phyloP scores from a whole-genome alignment of 2,329 filamentous ascomycete species.

The Plenodomus lindquistii region DNA sequence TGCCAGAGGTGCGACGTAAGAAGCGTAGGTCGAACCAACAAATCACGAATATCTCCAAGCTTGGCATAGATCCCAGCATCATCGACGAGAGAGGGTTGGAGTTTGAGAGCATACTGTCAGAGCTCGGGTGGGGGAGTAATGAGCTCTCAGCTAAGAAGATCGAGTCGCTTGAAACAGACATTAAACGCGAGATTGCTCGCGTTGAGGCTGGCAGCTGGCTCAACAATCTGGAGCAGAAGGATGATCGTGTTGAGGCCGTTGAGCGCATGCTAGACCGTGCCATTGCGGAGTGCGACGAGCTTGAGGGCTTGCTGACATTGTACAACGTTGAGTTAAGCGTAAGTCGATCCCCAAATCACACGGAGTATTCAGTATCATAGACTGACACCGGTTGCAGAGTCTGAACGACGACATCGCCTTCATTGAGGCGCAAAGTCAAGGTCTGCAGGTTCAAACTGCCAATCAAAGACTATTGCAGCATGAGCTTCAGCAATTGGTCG shows the following conservation, averaged over 20 bases:
- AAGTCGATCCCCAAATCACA: not conserved
- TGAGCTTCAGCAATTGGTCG: constrained; percentile 85
- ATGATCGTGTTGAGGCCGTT: constrained; percentile 85
- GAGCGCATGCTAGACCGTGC: constrained; percentile 83
- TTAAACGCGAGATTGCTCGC: constrained; percentile 85
- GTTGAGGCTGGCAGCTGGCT: constrained; percentile 94
- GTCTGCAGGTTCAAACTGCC: constrained; percentile 92
- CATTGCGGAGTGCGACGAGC: constrained; percentile 93
- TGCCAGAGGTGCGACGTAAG: constrained; percentile 58
- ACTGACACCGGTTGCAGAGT: constrained; percentile 59
- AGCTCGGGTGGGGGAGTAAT: constrained; percentile 86
- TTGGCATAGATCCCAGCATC: constrained; percentile 78
- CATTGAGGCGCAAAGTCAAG: constrained; percentile 96
- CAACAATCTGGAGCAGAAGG: constrained; percentile 78
- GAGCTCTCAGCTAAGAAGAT: constrained; percentile 75
- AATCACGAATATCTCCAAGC: constrained; percentile 72
- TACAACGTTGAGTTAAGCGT: constrained; percentile 82
- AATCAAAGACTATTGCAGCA: constrained; percentile 94
- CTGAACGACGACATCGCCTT: constrained; percentile 94
- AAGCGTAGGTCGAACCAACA: constrained; percentile 73
- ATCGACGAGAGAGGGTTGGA: constrained; percentile 77
- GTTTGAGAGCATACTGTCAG: constrained; percentile 79
- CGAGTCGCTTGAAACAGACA: constrained; percentile 78
- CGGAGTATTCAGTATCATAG: too few relatives aligned
- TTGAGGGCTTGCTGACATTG: constrained; percentile 90